These are phyloP conservation scores for Perkinsus marinus DNA, from an alignment of 169 alveolate genomes.

Conservation along the genomic window DNA sequence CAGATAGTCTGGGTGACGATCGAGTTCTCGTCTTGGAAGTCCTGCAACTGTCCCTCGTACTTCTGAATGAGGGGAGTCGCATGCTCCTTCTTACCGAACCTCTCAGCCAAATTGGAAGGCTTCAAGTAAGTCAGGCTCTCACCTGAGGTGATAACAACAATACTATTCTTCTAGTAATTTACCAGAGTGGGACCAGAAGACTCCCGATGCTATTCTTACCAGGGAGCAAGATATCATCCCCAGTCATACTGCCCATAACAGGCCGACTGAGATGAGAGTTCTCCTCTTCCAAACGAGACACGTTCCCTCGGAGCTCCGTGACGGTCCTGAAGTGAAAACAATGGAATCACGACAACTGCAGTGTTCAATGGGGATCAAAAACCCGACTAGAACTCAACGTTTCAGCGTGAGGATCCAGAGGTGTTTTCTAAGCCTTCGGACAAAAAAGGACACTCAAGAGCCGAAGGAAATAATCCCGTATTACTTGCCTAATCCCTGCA, in stretches of 20 bases:
- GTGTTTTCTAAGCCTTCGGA: too few species aligned
- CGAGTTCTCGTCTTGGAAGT: background rate
- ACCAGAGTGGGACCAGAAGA: background rate
- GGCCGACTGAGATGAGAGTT: background rate
- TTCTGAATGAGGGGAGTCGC: background rate
- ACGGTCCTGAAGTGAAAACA: background rate
- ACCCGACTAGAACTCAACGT: too few species aligned
- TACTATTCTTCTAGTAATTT: background rate
- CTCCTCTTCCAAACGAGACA: background rate
- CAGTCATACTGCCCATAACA: background rate
- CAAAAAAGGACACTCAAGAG: too few species aligned
- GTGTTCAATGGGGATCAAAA: too few species aligned
- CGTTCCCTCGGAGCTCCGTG: background rate
- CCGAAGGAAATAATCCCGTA: background rate
- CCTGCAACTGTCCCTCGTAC: background rate
- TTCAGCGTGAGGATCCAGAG: too few species aligned
- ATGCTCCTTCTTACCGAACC: background rate
- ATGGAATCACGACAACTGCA: too few species aligned
- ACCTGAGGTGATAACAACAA: background rate
- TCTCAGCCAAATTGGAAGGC: background rate
- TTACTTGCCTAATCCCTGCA: background rate
- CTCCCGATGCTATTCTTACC: background rate
- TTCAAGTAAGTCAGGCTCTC: background rate
- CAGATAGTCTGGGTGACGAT: background rate
- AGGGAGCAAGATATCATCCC: background rate